A percentile compares a stretch with the other conserved stretches of the same genome.
These are phyloP conservation scores for Tetrahymena elliotti DNA, from an alignment of 73 alveolate species.

Conservation along the genomic window DNA sequence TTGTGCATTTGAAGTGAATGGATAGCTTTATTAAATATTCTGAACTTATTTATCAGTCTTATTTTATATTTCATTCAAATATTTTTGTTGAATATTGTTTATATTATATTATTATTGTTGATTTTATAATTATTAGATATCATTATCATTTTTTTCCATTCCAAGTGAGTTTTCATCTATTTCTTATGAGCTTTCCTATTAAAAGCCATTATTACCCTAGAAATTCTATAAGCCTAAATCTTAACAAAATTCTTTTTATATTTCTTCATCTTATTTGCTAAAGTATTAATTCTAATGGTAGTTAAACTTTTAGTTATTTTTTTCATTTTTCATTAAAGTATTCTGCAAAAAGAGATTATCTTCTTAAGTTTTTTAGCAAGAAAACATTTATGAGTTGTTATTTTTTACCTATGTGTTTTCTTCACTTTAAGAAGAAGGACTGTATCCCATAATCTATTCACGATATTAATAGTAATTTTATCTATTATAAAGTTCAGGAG, in stretches of 20 bases:
- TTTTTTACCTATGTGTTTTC: neutral
- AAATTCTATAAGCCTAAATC: neutral
- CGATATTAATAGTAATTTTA: neutral
- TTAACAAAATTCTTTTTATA: neutral
- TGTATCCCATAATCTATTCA: neutral
- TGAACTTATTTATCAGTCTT: neutral
- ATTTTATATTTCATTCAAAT: neutral
- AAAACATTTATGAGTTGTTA: neutral
- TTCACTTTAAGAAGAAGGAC: neutral
- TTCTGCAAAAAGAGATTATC: neutral
- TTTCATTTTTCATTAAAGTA: neutral
- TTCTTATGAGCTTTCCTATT: neutral
- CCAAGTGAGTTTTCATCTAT: neutral
- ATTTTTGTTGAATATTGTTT: neutral
- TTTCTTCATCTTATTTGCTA: neutral
- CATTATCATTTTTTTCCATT: neutral
- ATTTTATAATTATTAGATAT: too few relatives aligned
- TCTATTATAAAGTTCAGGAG: neutral
- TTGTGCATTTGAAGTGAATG: neutral
- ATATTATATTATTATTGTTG: too few relatives aligned
- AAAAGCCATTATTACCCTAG: neutral
- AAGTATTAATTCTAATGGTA: neutral
- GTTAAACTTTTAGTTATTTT: neutral
- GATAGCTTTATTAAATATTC: neutral
- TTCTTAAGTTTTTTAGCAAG: neutral